Evolutionary conservation across 805 yeast species (phyloP), one percentile per base, ranked within the genome.

Genomic region (Myxozyma udenii): DNA sequence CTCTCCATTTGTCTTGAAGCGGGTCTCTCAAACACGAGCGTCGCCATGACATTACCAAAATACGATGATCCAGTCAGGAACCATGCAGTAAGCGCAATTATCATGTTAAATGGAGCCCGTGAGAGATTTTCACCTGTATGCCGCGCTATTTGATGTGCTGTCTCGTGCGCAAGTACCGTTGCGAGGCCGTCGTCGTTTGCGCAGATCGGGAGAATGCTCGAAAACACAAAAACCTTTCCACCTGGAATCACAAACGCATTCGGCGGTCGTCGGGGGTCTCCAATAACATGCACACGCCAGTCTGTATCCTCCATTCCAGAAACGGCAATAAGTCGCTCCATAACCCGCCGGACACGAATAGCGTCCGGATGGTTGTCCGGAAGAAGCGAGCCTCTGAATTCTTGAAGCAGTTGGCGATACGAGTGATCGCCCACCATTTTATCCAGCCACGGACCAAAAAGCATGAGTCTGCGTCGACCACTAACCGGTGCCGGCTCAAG

Each of bases 231-330:
- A 39, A 93, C 95, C 67, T 90, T 90, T 4, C 98, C 98, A 55
- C 93, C 91, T 19, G 98, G 98, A 32, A 93, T 73, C 18, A 93
- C 96, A 70, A 93, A 91, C 1, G 98, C 98, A 70, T 93, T 93
- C 2, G 98, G 98, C 14, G 95, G 90, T n/a, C 75, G 75, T 30
- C 69, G 69, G 1, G 84, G 80, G 51, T 80, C 84, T 56, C 84
- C 78, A 19, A 87, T 83, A 21, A 93, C 85, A 65, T 87, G 87
- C 25, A 93, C 79, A 58, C 78, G 73, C 98, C 98, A 93, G 38
- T 83, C 74, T 12, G 64, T 35, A 23, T 57, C 55, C 9, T 47
- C 46, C 43, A 62, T 45, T n/a, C 57, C 58, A 12, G 71, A 55
- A 9, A 65, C 73, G 18, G 61, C 60, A 44, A 91, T 77, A 21